phyloP scores from a whole-genome alignment of 345 rosid species.

The Populus alba region DNA sequence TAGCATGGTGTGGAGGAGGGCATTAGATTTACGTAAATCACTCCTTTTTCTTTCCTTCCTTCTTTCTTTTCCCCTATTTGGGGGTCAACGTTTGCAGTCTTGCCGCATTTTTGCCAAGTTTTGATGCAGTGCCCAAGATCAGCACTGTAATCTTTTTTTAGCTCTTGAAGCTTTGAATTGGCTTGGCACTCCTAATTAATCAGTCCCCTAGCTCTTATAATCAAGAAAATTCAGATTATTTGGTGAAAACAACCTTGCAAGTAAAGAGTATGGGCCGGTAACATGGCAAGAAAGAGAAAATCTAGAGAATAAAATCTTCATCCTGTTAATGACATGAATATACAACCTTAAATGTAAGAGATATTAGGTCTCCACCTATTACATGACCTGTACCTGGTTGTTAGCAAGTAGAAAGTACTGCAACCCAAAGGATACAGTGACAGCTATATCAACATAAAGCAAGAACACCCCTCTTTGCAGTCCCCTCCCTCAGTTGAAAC shows the following conservation, averaged over 20 bases:
- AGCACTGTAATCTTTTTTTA: background rate
- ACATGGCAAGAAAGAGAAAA: background rate
- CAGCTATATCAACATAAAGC: constrained; percentile 11
- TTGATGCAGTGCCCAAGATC: background rate
- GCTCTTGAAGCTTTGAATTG: background rate
- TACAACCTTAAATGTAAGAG: constrained; percentile 26
- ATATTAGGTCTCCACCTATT: constrained; percentile 16
- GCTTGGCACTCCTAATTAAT: background rate
- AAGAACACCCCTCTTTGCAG: background rate
- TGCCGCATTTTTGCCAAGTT: no score
- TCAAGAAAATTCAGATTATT: no score
- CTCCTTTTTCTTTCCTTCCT: no score
- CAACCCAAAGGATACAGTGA: constrained; percentile 14
- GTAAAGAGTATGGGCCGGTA: background rate
- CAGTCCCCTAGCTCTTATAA: no score
- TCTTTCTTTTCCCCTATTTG: no score
- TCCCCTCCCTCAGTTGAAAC: background rate
- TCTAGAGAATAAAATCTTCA: background rate
- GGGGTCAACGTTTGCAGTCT: no score
- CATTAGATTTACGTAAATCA: no score
- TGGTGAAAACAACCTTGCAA: no score
- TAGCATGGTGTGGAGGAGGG: no score
- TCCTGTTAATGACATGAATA: constrained; percentile 30
- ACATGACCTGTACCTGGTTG: constrained; percentile 19
- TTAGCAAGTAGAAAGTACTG: constrained; percentile 27